phyloP scores from a whole-genome alignment of 306 rosid species.

The Ormosia emarginata region DNA sequence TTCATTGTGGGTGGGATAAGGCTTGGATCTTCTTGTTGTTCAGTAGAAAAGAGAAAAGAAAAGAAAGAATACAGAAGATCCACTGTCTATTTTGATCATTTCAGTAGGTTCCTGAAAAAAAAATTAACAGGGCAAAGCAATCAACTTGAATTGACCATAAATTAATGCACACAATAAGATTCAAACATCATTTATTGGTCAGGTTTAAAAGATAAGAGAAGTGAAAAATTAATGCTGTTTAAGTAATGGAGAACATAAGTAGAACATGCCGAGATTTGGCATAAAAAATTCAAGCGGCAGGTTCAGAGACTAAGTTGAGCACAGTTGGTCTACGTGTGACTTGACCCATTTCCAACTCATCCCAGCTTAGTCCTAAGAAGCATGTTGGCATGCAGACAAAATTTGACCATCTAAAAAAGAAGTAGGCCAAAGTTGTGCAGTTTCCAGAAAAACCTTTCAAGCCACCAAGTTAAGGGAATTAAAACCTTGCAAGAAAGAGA shows the following conservation, averaged over 20 bases:
- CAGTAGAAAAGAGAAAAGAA: not conserved
- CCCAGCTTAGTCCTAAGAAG: constrained; percentile 9
- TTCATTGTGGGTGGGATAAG: not conserved
- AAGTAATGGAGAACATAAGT: not conserved
- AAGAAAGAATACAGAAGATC: not conserved
- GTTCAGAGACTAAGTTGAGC: not conserved
- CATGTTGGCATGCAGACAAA: constrained; percentile 3
- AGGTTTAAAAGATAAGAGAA: not conserved
- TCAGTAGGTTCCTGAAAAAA: not conserved
- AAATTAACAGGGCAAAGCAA: not conserved
- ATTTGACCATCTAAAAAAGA: constrained; percentile 2
- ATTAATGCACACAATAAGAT: not conserved
- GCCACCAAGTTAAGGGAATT: not conserved
- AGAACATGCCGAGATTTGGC: not conserved
- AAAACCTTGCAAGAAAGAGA: constrained; percentile 10
- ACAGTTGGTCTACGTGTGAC: not conserved
- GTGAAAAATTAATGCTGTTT: not conserved
- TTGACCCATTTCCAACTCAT: not conserved
- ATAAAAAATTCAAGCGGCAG: not conserved
- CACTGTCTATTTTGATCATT: constrained; percentile 1
- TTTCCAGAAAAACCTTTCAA: constrained; percentile 12
- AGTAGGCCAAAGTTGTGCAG: not conserved
- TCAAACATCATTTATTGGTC: not conserved
- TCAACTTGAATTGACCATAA: not conserved
- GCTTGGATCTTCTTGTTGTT: not conserved